Evolutionary conservation across 1,284 basidiomycete species (phyloP), one percentile per base, ranked within the genome.

Genomic region (Sphagnurus paluster): DNA sequence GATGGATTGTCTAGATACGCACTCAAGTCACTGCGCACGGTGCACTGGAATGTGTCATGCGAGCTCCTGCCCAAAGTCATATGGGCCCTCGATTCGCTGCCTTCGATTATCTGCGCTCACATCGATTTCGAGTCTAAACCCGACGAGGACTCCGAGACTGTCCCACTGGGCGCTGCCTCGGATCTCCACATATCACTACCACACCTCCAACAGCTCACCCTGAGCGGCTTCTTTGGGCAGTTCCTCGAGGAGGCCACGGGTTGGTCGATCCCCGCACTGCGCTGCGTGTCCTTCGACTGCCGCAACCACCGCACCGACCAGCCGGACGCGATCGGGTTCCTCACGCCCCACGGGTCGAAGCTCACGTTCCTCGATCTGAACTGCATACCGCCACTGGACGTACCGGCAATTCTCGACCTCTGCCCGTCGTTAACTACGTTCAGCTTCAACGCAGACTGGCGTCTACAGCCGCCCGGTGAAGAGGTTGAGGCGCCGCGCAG

Each of bases 401-500:
- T 86, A 3, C 63, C 76, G 1, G 66, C 68, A 17, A 75, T 84
- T 48, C 73, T 89, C 16, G 77, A 80, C 19, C 64, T 79, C 4
- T 88, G 84, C 54, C 83, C 84, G 0, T 61, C 69, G 42, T 74
- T 89, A 26, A 67, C 61, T 13, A 76, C 78, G 0, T 80, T 89
- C 58, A 71, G 75, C 16, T 88, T 89, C 68, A 88, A 86, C 56
- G 77, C 74, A 10, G 87, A 89, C 60, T 88, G 87, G 86, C 63
- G 66, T 10, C 53, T 74, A 3, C 49, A 64, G 0, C 67, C 69
- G 0, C 59, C 61, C 13, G 61, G 55, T 2, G 56, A 67, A 20
- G 49, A 50, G 10, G 30, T 46, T n/a, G 44, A 46, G 6, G 36
- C 42, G 5, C 32, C 48, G 2, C 25, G 44, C 0, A 49, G 45